Evolutionary conservation across 306 rosid genomes (phyloP).

Genomic region (Glycine latifolia): DNA sequence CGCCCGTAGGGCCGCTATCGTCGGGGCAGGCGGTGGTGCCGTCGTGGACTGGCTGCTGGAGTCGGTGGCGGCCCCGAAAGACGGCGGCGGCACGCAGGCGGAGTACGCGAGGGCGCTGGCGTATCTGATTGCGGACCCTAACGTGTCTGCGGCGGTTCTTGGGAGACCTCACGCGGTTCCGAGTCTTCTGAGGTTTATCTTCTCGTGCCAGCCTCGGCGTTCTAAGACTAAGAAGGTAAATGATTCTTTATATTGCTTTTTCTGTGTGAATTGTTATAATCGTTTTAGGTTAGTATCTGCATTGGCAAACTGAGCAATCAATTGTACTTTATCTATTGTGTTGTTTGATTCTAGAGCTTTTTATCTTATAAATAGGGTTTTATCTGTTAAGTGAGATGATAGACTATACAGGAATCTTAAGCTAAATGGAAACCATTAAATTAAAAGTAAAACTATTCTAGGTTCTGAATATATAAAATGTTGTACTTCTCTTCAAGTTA

Average conservation of each 20-base stretch:
- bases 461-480: not conserved
- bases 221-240: conserved; percentile 77
- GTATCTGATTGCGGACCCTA: conserved; percentile 85
- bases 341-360: not conserved
- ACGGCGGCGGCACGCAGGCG: conserved; percentile 79
- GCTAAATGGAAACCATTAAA: not conserved
- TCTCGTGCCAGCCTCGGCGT: conserved; percentile 87
- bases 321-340: not conserved
- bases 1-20: conserved; percentile 81
- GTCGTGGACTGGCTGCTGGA: conserved; percentile 95
- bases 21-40: conserved; percentile 90
- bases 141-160: conserved; percentile 77
- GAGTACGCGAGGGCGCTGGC: conserved; percentile 97
- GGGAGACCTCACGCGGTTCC: conserved; percentile 89
- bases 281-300: conserved; percentile 4
- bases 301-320: conserved; percentile 35
- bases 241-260: conserved; percentile 17
- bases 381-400: not conserved
- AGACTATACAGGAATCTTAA: not conserved
- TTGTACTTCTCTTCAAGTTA: not conserved
- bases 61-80: conserved; percentile 79
- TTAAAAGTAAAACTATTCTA: not conserved
- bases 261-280: conserved; percentile 2
- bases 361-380: conserved; percentile 10
- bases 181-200: conserved; percentile 83